Conservation (phyloP, 192 early-diverging fungal genomes). For the Linnemannia zychae region DNA sequence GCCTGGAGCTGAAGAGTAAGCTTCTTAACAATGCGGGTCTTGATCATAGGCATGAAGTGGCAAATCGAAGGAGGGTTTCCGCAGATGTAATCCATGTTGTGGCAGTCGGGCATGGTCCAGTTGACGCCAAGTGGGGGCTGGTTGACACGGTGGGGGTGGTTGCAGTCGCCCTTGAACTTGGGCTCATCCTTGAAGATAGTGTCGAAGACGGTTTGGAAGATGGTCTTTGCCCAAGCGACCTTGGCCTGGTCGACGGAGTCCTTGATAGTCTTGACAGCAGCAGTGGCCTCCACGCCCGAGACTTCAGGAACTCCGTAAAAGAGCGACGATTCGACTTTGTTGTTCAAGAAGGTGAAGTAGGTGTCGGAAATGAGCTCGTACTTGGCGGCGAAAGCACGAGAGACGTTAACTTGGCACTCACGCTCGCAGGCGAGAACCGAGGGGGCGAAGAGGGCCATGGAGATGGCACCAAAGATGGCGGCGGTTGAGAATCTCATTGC, state of each 20-base stretch:
- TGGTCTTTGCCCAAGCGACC: conserved; percentile 27
- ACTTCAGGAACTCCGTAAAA: conserved; percentile 40
- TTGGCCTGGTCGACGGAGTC: conserved; percentile 31
- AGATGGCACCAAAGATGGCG: conserved; percentile 38
- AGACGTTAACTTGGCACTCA: conserved; percentile 64
- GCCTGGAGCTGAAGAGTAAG: conserved; percentile 41
- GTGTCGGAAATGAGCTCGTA: conserved; percentile 55
- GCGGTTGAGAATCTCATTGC: conserved; percentile 49
- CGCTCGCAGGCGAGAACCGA: conserved; percentile 63
- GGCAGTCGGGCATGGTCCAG: conserved; percentile 67
- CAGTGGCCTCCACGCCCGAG: conserved; percentile 19
- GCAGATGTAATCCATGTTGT: conserved; percentile 69
- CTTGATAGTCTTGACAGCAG: conserved; percentile 28
- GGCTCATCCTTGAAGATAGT: conserved; percentile 63
- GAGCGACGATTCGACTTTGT: conserved; percentile 30
- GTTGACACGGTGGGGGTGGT: conserved; percentile 60
- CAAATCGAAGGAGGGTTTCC: conserved; percentile 73
- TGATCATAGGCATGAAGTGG: conserved; percentile 65
- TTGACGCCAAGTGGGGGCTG: conserved; percentile 62
- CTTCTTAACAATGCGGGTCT: conserved; percentile 50
- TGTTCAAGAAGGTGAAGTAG: conserved; percentile 38
- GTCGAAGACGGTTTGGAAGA: conserved; percentile 56
- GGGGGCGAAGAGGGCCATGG: conserved; percentile 33
- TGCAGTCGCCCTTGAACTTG: conserved; percentile 71
- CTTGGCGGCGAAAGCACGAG: conserved; percentile 58